Evolutionary conservation across 352 stramenopile species (phyloP), one percentile per base, ranked within the genome.

Genomic region (Pythium periplocum): DNA sequence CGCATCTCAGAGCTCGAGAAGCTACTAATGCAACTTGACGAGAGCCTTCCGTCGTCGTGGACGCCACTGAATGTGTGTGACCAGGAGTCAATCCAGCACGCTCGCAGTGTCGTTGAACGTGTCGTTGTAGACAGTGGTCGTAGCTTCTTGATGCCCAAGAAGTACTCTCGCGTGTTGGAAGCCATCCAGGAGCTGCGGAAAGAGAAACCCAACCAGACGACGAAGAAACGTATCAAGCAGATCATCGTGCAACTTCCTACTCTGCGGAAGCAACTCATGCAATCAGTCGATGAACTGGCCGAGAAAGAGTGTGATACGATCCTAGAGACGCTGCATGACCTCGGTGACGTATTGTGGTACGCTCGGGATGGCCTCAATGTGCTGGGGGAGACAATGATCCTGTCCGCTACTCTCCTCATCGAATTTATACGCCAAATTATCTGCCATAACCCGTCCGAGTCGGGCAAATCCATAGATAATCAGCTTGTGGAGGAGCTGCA

Each of bases 291-390:
- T 26, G 17, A 26, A 26, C 17, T 26, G 17, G 17, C 17, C 17
- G 17, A 26, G 17, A 26, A 26, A 26, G 17, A 26, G 17, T 26
- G 17, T 26, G 17, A 26, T 26, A 26, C 17, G 1, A 59, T 64
- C 32, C 4, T 64, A 1, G 26, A 48, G 11, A 45, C 42, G 9
- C 51, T 64, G 6, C 57, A 64, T 8, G 47, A 57, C 42, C 46
- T 64, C 4, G 57, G 57, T 1, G 57, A 64, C 30, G 45, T 64
- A 2, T 8, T 64, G 32, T 64, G 50, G 57, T 59, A 53, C n/a
- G 34, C 50, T 37, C 33, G 50, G n/a, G 37, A 47, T 9, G 47
- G 41, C 35, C 33, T 38, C 10, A 31, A 26, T 8, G 9, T 40
- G 9, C 54, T 64, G 36, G 2, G 17, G 10, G 35, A 58, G 7